Conservation (phyloP, 176 grass and related monocot genomes). For the Oryza glaberrima region DNA sequence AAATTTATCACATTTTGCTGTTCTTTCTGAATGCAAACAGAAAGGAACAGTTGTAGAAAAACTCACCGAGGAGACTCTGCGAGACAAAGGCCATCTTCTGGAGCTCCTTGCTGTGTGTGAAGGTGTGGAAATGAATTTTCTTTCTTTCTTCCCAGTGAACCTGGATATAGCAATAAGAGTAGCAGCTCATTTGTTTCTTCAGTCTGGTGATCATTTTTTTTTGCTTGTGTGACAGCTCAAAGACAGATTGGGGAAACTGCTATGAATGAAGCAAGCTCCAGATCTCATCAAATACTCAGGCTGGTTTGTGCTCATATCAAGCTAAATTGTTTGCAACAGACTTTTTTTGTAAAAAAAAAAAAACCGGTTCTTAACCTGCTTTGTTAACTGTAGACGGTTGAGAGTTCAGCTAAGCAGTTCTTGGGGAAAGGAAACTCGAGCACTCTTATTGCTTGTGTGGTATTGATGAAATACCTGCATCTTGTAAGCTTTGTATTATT, state of each 20-base stretch:
- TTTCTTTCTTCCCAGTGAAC: background rate
- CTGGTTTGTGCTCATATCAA: constrained; percentile 48
- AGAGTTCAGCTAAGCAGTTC: constrained; percentile 69
- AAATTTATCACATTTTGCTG: constrained; percentile 9
- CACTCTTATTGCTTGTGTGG: constrained; percentile 80
- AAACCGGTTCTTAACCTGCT: constrained; percentile 29
- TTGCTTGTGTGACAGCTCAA: constrained; percentile 58
- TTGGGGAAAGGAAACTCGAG: constrained; percentile 59
- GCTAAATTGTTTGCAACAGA: background rate
- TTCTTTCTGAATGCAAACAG: constrained; percentile 43
- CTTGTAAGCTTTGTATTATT: background rate
- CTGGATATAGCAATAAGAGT: background rate
- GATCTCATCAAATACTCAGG: constrained; percentile 97
- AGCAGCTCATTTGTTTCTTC: background rate
- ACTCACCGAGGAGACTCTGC: constrained; percentile 76
- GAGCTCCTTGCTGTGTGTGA: constrained; percentile 85
- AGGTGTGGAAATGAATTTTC: constrained; percentile 42
- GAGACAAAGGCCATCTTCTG: constrained; percentile 73
- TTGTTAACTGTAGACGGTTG: constrained; percentile 55
- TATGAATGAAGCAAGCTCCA: constrained; percentile 84
- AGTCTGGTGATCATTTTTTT: constrained; percentile 9
- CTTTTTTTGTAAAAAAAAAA: background rate
- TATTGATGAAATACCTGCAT: constrained; percentile 38
- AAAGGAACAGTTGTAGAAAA: constrained; percentile 95
- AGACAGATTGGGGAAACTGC: constrained; percentile 83